Percentiles rank a stretch among this genome's conserved stretches.
Conservation (phyloP, 441 rosid genomes). For the Populus tomentosa region DNA sequence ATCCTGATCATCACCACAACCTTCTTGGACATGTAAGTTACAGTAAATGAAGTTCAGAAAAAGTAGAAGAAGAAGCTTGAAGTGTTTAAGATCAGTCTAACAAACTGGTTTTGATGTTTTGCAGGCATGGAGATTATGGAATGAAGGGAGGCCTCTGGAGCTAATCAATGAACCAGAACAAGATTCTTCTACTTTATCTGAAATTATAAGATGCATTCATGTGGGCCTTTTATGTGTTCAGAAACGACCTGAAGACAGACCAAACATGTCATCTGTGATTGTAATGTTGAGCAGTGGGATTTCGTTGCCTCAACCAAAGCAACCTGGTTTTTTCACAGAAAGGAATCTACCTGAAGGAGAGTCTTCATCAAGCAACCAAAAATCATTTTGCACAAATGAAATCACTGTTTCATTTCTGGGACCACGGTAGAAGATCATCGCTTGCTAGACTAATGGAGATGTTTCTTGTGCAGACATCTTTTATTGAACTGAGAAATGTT, state of each 20-base stretch:
- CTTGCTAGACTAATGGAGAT: neutral
- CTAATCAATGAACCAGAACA: neutral
- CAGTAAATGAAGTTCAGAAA: neutral
- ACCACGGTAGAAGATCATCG: neutral
- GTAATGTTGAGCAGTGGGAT: neutral
- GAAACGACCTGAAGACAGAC: conserved; percentile 10
- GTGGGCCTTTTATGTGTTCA: conserved; percentile 18
- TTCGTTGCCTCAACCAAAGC: conserved; percentile 2
- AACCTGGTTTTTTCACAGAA: conserved; percentile 6
- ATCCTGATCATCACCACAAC: conserved; percentile 14
- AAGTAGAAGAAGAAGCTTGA: neutral
- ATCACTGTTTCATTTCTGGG: neutral
- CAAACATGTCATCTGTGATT: conserved; percentile 12
- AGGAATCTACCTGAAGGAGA: neutral
- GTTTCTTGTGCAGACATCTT: too few species aligned
- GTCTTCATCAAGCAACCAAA: neutral
- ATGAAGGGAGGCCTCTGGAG: conserved; percentile 4
- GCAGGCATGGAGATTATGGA: conserved; percentile 21
- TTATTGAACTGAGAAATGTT: too few species aligned
- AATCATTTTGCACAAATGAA: neutral
- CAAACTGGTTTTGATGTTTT: neutral
- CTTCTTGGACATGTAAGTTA: conserved; percentile 16
- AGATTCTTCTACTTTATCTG: neutral
- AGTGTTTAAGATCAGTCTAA: neutral
- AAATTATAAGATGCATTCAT: conserved; percentile 20